Evolutionary conservation across 306 rosid species (phyloP).

Genomic region (Quercus mongolica): DNA sequence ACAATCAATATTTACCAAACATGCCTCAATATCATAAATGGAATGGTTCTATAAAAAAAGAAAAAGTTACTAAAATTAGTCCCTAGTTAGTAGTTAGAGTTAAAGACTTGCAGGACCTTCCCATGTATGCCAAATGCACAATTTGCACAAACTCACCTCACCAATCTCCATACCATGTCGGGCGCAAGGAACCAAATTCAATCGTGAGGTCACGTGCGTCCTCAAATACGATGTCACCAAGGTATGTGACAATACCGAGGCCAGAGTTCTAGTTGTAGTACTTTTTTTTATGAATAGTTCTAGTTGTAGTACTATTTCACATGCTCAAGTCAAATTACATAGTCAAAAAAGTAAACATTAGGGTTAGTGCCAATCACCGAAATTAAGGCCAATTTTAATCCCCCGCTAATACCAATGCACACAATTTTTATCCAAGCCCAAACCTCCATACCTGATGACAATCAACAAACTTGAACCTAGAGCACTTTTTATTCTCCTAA

Average conservation of each 20-base stretch:
- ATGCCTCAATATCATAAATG: no score
- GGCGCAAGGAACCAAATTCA: slow-evolving; percentile 1
- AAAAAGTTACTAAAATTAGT: no score
- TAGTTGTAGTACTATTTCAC: neutral
- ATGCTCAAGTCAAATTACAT: slow-evolving; percentile 21
- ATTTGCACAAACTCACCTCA: neutral
- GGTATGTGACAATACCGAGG: slow-evolving; percentile 11
- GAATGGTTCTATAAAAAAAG: no score
- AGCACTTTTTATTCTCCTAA: slow-evolving; percentile 11
- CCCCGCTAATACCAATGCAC: slow-evolving; percentile 20
- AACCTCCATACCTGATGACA: slow-evolving; percentile 22
- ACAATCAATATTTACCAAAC: no score
- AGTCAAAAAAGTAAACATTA: slow-evolving; percentile 13
- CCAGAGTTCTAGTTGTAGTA: neutral
- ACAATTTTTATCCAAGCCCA: slow-evolving; percentile 20
- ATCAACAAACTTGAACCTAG: slow-evolving; percentile 6
- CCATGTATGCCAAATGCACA: neutral
- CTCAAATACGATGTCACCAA: slow-evolving; percentile 14
- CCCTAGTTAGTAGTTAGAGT: no score
- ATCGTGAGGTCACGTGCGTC: slow-evolving; percentile 27
- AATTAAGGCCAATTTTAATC: slow-evolving; percentile 10
- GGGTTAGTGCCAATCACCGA: slow-evolving; percentile 16
- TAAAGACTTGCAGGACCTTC: no score
- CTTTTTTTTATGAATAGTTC: no score
- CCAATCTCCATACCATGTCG: neutral